Evolutionary conservation across 202 grass and related monocot genomes (phyloP).

Genomic region (Saccharum hybrid): DNA sequence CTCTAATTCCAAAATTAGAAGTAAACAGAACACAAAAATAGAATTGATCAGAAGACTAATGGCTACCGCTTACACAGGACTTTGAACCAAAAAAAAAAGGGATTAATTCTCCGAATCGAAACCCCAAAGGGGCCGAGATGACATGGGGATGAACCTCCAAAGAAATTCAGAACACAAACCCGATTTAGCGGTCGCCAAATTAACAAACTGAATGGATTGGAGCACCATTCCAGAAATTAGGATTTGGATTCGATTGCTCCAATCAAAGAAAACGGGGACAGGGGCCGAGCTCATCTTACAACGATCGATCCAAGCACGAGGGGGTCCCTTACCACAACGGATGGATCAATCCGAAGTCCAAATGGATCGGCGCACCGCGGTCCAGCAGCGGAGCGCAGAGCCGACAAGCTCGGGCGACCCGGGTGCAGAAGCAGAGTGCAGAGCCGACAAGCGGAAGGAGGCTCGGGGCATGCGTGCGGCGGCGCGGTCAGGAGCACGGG

Average conservation of each 20-base stretch:
- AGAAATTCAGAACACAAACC: background rate
- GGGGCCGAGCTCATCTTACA: background rate
- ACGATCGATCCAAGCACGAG: background rate
- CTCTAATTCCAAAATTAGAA: background rate
- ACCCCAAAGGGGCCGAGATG: background rate
- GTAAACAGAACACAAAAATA: background rate
- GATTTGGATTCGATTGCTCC: background rate
- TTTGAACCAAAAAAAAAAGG: background rate
- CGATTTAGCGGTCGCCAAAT: background rate
- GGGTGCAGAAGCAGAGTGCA: background rate
- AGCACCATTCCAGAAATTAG: background rate
- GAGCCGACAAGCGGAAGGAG: background rate
- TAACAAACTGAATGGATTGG: background rate
- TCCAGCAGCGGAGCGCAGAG: background rate
- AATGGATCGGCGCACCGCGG: conserved; percentile 7
- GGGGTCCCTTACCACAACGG: conserved; percentile 7
- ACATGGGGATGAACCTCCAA: background rate
- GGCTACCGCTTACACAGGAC: background rate
- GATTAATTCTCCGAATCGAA: background rate
- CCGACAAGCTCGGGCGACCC: background rate
- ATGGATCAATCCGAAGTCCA: background rate
- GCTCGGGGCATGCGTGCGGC: background rate
- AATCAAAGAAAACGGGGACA: background rate
- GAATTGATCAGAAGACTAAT: background rate
- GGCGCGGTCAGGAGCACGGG: background rate